Conservation (phyloP, 805 yeast species). For the Pichia eremophila region DNA sequence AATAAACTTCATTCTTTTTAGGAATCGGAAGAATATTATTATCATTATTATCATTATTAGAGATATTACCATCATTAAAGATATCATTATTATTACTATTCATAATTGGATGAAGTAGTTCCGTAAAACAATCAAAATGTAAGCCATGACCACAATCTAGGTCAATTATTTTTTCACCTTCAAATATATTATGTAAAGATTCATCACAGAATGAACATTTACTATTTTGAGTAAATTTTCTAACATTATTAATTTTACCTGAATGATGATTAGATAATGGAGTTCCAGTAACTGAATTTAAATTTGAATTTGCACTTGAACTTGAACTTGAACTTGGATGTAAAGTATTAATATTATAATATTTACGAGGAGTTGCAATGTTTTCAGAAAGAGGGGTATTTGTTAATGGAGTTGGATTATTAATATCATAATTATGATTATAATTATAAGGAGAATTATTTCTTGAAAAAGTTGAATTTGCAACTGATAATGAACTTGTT, state of each 20-base stretch:
- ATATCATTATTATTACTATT: too few relatives aligned
- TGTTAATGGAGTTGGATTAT: not conserved
- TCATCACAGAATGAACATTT: constrained; percentile 39
- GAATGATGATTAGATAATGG: not conserved
- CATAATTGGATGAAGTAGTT: constrained; percentile 4
- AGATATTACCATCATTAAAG: too few relatives aligned
- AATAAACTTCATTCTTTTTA: constrained; percentile 5
- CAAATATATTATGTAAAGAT: constrained; percentile 28
- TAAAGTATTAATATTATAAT: too few relatives aligned
- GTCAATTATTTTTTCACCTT: constrained; percentile 35
- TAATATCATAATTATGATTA: not conserved
- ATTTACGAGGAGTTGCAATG: not conserved
- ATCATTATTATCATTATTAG: too few relatives aligned
- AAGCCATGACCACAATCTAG: constrained; percentile 35
- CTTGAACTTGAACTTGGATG: too few relatives aligned
- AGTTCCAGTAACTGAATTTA: too few relatives aligned
- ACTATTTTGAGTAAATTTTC: not conserved
- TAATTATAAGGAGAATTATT: constrained; percentile 4
- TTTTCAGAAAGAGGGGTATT: constrained; percentile 1
- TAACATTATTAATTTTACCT: not conserved
- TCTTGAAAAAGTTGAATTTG: not conserved
- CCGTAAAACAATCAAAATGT: constrained; percentile 35
- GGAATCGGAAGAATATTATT: too few relatives aligned
- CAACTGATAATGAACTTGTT: not conserved
- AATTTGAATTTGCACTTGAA: too few relatives aligned